Evolutionary conservation across 257 asterid genomes (phyloP).

Genomic region (Lycium ferocissimum): DNA sequence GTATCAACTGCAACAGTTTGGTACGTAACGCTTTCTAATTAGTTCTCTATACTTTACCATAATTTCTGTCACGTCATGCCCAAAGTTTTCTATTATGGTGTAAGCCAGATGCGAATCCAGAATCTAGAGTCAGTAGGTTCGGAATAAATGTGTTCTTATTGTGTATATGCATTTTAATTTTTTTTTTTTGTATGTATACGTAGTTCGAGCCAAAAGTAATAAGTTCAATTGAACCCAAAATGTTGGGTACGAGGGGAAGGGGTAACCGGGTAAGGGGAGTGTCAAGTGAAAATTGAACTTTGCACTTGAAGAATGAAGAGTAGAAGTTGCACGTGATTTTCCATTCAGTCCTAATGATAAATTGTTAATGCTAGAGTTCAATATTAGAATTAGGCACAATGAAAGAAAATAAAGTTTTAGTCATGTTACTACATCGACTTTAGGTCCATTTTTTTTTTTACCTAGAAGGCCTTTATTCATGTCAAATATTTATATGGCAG

Average conservation of each 20-base stretch:
- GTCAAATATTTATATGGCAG: not conserved
- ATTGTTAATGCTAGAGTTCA: not conserved
- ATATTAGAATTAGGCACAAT: not conserved
- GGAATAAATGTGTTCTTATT: no score
- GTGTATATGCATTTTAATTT: not conserved
- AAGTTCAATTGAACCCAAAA: no score
- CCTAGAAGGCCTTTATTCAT: not conserved
- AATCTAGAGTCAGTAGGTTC: not conserved
- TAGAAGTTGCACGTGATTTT: not conserved
- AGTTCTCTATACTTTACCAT: not conserved
- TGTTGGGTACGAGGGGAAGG: no score
- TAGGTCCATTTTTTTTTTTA: not conserved
- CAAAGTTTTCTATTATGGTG: not conserved
- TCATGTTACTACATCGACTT: not conserved
- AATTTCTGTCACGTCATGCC: not conserved
- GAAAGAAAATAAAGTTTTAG: no score
- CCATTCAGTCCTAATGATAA: not conserved
- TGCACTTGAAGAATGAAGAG: not conserved
- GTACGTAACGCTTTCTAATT: constrained; percentile 40
- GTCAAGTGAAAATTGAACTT: not conserved
- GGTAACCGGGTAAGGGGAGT: no score
- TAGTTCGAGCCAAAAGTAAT: not conserved
- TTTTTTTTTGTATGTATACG: not conserved
- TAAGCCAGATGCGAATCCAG: not conserved
- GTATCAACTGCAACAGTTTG: constrained; percentile 89